Base-by-base conservation (phyloP, 1,284 basidiomycete genomes). In the Malassezia arunalokei region DNA sequence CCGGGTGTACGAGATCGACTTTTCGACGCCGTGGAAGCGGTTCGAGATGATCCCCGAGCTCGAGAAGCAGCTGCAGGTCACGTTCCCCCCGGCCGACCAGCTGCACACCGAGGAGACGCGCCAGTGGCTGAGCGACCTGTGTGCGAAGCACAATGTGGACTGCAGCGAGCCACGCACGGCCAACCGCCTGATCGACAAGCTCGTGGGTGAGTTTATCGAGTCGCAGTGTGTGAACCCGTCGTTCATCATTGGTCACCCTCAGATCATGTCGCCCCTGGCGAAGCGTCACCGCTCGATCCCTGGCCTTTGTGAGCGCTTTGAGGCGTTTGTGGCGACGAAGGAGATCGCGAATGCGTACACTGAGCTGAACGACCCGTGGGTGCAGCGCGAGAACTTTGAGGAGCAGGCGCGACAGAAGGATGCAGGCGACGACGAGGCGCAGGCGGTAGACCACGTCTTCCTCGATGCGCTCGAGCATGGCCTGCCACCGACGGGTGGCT, bases 211-310 rank as follows among this genome's bases (percentile, higher is more conserved):
- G 75, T 96, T 80, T 76, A 96, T 98, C 73, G 92, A 99, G 75
- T 86, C 84, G 43, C 83, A 98, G 57, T 99, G 92, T 77, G 83
- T 96, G 73, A 92, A 87, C 47, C 92, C 92, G 5, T 81, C 88
- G 11, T 99, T 99, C 80, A 98, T 99, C 64, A 84, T 55, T 6
- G 94, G 92, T 27, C 92, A 99, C 76, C 92, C 92, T 40, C 91
- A 96, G 78, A 87, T 99, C 66, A 99, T 99, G 92, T 95, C 90
- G 3, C 92, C 92, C 7, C 82, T 99, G 20, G 94, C 92, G 40
- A 73, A 73, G 59, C 59, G 68, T 33, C 68, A 73, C 49, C 65
- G 70, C 28, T 60, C 65, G 49, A 66, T 70, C 28, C 59, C 63
- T 5, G 94, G 94, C 40, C 80, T 98, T 9, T 96, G 91, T 76